These are phyloP conservation scores for Lipomyces starkeyi DNA, from an alignment of 805 yeast genomes.

Conservation along the genomic window DNA sequence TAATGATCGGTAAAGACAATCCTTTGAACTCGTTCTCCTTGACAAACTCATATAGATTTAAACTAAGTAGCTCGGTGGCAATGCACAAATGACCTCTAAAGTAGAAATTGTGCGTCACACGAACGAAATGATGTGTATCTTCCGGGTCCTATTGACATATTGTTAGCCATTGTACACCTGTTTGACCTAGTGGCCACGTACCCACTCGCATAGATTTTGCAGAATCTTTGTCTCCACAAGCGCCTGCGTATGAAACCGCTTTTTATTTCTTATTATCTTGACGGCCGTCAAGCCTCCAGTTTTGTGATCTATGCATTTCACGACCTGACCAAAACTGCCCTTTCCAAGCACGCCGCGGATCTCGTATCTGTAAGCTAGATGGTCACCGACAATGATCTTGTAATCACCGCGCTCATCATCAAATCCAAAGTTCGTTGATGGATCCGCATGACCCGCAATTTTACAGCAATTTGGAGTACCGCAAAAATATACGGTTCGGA, in stretches of 20 bases:
- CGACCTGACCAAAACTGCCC: constrained; percentile 84
- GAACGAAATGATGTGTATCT: constrained; percentile 52
- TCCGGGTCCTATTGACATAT: constrained; percentile 39
- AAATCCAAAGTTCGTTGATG: constrained; percentile 63
- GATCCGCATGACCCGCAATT: constrained; percentile 38
- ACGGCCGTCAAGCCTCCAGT: constrained; percentile 65
- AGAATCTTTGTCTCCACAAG: constrained; percentile 75
- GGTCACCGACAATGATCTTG: constrained; percentile 63
- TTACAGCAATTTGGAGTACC: constrained; percentile 48
- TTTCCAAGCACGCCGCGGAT: constrained; percentile 65
- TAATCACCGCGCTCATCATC: constrained; percentile 75
- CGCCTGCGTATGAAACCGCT: constrained; percentile 77
- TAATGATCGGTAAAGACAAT: constrained; percentile 44
- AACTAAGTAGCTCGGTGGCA: constrained; percentile 71
- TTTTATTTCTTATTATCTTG: constrained; percentile 75
- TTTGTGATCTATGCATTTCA: constrained; percentile 72
- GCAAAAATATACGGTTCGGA: constrained; percentile 56
- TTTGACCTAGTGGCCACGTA: neutral
- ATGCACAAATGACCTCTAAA: constrained; percentile 86
- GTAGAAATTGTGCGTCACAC: constrained; percentile 70
- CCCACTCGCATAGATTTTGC: constrained; percentile 52
- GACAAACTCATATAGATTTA: constrained; percentile 67
- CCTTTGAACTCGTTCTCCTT: constrained; percentile 48
- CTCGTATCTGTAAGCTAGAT: constrained; percentile 75
- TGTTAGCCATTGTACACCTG: neutral